These are phyloP conservation scores for Lasiodiplodia citricola DNA, from an alignment of 2,329 filamentous ascomycete species.

Conservation along the genomic window DNA sequence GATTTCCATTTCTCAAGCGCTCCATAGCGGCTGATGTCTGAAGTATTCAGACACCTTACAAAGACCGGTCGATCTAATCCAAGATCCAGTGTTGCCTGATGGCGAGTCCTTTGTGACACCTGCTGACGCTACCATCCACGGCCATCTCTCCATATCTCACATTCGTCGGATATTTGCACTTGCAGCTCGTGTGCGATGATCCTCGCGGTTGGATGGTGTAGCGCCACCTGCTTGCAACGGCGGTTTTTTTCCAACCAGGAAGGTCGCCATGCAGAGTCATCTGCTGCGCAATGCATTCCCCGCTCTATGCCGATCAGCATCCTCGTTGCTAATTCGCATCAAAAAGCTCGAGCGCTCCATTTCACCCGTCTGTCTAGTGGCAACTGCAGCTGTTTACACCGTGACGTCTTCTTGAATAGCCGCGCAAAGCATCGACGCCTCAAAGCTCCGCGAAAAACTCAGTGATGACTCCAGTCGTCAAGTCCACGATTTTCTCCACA, in stretches of 20 bases:
- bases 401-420: background rate
- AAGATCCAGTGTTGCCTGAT: background rate
- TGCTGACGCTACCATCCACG: background rate
- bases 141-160: background rate
- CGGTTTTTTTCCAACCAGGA: slow-evolving; percentile 8
- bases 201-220: slow-evolving; percentile 9
- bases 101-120: background rate
- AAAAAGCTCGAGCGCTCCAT: background rate
- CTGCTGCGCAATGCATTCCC: slow-evolving; percentile 20
- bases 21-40: background rate
- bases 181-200: slow-evolving; percentile 5
- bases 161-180: background rate
- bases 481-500: slow-evolving; percentile 61
- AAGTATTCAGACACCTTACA: background rate
- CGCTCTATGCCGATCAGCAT: slow-evolving; percentile 14
- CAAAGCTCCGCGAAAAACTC: slow-evolving; percentile 48
- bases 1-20: background rate
- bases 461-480: slow-evolving; percentile 57
- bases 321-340: background rate
- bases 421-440: background rate
- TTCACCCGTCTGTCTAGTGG: background rate
- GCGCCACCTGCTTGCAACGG: slow-evolving; percentile 3
- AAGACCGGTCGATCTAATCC: background rate
- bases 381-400: background rate
- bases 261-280: slow-evolving; percentile 22